phyloP scores from a whole-genome alignment of 2,329 filamentous ascomycete genomes.

The Herpotrichia juniperi region DNA sequence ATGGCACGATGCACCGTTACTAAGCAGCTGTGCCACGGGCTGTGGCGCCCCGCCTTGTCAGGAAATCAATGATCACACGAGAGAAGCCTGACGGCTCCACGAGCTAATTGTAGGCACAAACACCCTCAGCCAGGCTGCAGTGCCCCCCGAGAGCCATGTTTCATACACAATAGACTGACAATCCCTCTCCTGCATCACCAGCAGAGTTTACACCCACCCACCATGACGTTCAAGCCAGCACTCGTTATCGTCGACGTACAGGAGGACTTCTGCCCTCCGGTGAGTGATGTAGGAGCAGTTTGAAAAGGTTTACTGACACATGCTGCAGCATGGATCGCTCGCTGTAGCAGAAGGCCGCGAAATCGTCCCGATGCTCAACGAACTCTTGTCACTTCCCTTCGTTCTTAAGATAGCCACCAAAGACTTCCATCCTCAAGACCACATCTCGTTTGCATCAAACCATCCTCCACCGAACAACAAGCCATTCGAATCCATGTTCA shows the following conservation, averaged over 20 bases:
- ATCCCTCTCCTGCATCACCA: background rate
- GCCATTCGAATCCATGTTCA: conserved; percentile 70
- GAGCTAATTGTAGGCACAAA: conserved; percentile 2
- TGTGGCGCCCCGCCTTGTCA: background rate
- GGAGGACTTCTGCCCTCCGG: conserved; percentile 92
- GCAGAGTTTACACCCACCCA: background rate
- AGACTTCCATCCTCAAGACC: conserved; percentile 83
- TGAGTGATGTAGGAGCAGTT: conserved; percentile 52
- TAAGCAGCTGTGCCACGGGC: background rate
- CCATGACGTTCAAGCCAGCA: conserved; percentile 54
- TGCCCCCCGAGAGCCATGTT: background rate
- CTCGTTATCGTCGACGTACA: conserved; percentile 85
- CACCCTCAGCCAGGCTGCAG: conserved; percentile 1
- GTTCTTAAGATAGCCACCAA: conserved; percentile 80
- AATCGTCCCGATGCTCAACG: conserved; percentile 74
- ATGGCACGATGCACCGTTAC: background rate
- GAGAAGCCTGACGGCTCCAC: conserved; percentile 7
- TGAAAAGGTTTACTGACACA: background rate
- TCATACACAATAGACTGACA: conserved; percentile 6
- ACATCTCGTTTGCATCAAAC: conserved; percentile 88
- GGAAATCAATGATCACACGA: background rate
- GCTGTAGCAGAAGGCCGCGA: conserved; percentile 76
- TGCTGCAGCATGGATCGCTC: conserved; percentile 75
- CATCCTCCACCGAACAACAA: conserved; percentile 67
- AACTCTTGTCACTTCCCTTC: conserved; percentile 75